Conservation (phyloP, 2,329 filamentous ascomycete genomes). For the Phaeophleospora eucalypticola region DNA sequence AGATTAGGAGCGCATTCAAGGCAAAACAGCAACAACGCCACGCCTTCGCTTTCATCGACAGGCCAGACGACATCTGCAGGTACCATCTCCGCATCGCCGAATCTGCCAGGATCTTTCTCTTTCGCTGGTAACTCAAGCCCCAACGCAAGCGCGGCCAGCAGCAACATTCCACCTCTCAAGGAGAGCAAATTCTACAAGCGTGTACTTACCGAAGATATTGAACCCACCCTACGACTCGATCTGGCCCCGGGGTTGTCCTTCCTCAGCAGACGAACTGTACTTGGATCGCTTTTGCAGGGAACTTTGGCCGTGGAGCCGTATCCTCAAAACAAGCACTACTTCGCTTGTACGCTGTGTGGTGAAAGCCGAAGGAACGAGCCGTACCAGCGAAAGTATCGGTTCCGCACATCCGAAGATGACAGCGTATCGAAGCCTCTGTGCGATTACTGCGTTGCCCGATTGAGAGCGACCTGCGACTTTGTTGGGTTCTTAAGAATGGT, state of each 20-base stretch:
- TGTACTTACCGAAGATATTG: conserved; percentile 81
- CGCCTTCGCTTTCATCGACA: conserved; percentile 50
- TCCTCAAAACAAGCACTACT: conserved; percentile 51
- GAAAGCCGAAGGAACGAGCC: conserved; percentile 68
- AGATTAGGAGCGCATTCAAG: conserved; percentile 55
- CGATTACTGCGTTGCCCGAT: conserved; percentile 75
- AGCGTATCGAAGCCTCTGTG: conserved; percentile 86
- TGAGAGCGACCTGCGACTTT: conserved; percentile 88
- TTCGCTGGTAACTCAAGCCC: conserved; percentile 31
- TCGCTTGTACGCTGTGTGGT: conserved; percentile 82
- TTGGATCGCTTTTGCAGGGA: conserved; percentile 79
- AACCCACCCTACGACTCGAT: conserved; percentile 87
- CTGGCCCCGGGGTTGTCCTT: conserved; percentile 87
- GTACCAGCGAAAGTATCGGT: conserved; percentile 77
- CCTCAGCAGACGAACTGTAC: conserved; percentile 80
- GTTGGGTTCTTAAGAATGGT: conserved; percentile 86
- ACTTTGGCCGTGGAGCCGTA: conserved; percentile 86
- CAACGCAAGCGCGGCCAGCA: conserved; percentile 26
- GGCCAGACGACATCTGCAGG: conserved; percentile 32
- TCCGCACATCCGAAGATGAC: conserved; percentile 81
- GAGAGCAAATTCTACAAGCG: conserved; percentile 95
- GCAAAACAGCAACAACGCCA: conserved; percentile 51
- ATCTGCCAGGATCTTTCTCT: conserved; percentile 41
- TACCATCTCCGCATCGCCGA: conserved; percentile 33
- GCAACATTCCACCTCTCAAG: conserved; percentile 61